Conservation (phyloP, 2,329 filamentous ascomycete species). For the Bipolaris gigantea region DNA sequence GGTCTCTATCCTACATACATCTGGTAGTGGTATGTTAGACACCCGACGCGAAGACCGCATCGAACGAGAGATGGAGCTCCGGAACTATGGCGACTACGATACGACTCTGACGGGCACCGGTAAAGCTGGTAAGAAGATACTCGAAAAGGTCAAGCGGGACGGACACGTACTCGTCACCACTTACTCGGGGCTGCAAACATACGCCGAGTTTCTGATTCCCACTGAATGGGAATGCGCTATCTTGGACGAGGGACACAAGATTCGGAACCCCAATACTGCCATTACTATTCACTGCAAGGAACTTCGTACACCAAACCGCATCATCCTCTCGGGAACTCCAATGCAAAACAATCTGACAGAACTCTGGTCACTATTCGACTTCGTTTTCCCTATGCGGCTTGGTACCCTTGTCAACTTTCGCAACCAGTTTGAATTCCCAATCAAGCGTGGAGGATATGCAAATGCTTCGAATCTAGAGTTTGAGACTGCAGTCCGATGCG, state of each 20-base stretch:
- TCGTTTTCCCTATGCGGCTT: slow-evolving; percentile 93
- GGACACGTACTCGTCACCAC: slow-evolving; percentile 95
- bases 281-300: slow-evolving; percentile 97
- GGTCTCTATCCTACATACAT: slow-evolving; percentile 92
- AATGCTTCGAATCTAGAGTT: slow-evolving; percentile 94
- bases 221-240: slow-evolving; percentile 92
- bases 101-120: slow-evolving; percentile 57
- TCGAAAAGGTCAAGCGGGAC: slow-evolving; percentile 77
- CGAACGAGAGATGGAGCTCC: slow-evolving; percentile 63
- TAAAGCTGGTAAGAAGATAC: slow-evolving; percentile 75
- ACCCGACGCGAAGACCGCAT: slow-evolving; percentile 62
- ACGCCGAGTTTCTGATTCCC: slow-evolving; percentile 77
- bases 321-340: slow-evolving; percentile 94
- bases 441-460: slow-evolving; percentile 89
- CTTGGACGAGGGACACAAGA: slow-evolving; percentile 96
- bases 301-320: slow-evolving; percentile 81
- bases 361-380: slow-evolving; percentile 96
- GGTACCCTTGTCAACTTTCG: slow-evolving; percentile 90
- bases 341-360: slow-evolving; percentile 97
- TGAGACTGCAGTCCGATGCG: slow-evolving; percentile 91
- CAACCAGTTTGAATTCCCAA: slow-evolving; percentile 90
- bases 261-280: slow-evolving; percentile 91
- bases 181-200: slow-evolving; percentile 93
- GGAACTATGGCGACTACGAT: slow-evolving; percentile 50
- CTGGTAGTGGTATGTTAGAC: slow-evolving; percentile 94